phyloP scores from a whole-genome alignment of 768 basidiomycete species.

The Kwoniella sp. region DNA sequence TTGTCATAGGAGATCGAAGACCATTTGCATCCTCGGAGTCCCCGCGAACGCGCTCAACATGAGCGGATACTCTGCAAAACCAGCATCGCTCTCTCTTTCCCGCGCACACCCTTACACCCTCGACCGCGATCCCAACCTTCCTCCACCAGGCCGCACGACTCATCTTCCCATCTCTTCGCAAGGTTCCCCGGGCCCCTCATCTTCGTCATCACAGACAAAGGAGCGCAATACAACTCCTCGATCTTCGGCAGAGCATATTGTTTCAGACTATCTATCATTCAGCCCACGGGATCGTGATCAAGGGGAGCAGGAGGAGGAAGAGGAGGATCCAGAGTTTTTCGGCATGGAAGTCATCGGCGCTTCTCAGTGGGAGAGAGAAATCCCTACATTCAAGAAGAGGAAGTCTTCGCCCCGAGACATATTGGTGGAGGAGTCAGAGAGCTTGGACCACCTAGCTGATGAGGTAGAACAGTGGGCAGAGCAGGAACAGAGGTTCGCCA shows the following conservation, averaged over 20 bases:
- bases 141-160: conserved; percentile 10
- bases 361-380: conserved; percentile 27
- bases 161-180: conserved; percentile 13
- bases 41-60: too few relatives aligned
- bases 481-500: conserved; percentile 11
- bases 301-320: conserved; percentile 3
- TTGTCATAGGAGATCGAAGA: too few relatives aligned
- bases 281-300: not conserved
- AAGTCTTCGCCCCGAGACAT: not conserved
- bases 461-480: conserved; percentile 3
- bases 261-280: conserved; percentile 4
- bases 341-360: conserved; percentile 25
- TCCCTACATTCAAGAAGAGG: conserved; percentile 8
- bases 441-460: not conserved
- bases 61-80: not conserved
- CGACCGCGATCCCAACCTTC: conserved; percentile 13
- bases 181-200: not conserved
- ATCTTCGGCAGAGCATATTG: conserved; percentile 1
- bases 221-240: not conserved
- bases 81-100: conserved; percentile 2
- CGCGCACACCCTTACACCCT: conserved; percentile 4
- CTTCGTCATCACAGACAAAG: not conserved
- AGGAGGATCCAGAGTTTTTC: conserved; percentile 19
- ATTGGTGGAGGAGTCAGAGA: not conserved
- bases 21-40: not conserved